Evolutionary conservation across 2,329 filamentous ascomycete genomes (phyloP), one percentile per base, ranked within the genome.

Genomic region (Aspergillus candidus): DNA sequence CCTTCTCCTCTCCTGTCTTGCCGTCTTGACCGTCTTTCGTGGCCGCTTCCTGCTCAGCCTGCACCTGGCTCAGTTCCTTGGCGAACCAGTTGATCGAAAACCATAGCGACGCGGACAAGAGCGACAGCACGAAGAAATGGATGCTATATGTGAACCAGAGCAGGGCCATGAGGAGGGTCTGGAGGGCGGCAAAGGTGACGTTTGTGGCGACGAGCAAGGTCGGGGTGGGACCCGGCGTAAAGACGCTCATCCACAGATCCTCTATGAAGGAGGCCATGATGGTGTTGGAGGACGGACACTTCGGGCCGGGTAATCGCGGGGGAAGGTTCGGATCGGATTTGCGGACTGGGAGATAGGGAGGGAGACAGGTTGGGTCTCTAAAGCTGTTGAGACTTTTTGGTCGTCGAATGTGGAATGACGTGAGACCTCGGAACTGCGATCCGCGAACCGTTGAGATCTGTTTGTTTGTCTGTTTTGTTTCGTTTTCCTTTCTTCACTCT

Each of bases 41-140:
- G 60, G 73, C 63, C 47, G 61, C 58, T 51, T 72, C 65, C 51
- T 66, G 73, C 13, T 4, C 22, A 27, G 72, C 72, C 51, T 77
- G 73, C 54, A 74, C 72, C 55, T 74, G 68, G 27, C 66, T 62
- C 41, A 83, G 66, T 61, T 83, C 91, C 36, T 71, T 71, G 43
- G 88, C 89, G 62, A 98, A 97, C 93, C 93, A 98, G 77, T 97
- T 97, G 71, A 97, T 90, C 45, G 86, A 81, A 73, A 80, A 89
- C 93, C 93, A 98, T 31, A 97, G 76, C 4, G 86, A 86, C 29
- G 72, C 90, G 51, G 82, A 88, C 8, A 98, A 74, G 46, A 83
- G 59, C 11, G 88, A 94, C 5, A 98, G 78, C 46, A 91, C 75
- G 51, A 88, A 65, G 61, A 96, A 95, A 74, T 97, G 93, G 52